A percentile compares a stretch with the other conserved stretches of the same genome.
Evolutionary conservation across 371 early-diverging fungal genomes (phyloP).

Genomic region (Rhizopus microsporus): DNA sequence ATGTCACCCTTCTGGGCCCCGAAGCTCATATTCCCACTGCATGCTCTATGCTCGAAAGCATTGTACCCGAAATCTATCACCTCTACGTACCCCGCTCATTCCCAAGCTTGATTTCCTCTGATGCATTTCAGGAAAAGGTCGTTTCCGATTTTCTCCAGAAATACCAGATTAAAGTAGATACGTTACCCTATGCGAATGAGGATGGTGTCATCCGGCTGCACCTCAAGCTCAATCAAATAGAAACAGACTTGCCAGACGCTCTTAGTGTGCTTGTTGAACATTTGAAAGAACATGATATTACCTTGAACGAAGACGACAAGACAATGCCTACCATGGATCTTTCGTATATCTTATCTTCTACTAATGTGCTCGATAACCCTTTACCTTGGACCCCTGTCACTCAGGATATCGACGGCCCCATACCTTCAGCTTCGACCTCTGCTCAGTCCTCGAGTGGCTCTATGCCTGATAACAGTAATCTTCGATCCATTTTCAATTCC

Average conservation of each 20-base stretch:
- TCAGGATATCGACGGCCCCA: slow-evolving; percentile 15
- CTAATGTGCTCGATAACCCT: not conserved
- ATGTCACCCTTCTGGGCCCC: slow-evolving; percentile 44
- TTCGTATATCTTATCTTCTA: not conserved
- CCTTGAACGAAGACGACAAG: slow-evolving; percentile 6
- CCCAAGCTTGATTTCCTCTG: slow-evolving; percentile 2
- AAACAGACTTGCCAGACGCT: slow-evolving; percentile 6
- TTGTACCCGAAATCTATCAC: slow-evolving; percentile 44
- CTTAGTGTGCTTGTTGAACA: slow-evolving; percentile 11
- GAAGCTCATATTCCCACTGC: slow-evolving; percentile 43
- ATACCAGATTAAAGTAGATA: slow-evolving; percentile 8
- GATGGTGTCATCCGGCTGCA: slow-evolving; percentile 11
- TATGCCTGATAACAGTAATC: slow-evolving; percentile 20
- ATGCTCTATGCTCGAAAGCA: slow-evolving; percentile 33
- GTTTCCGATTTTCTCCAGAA: slow-evolving; percentile 1
- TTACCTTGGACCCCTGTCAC: slow-evolving; percentile 12
- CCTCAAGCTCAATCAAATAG: slow-evolving; percentile 11
- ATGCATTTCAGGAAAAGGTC: slow-evolving; percentile 8
- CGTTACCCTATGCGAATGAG: not conserved
- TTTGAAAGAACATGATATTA: slow-evolving; percentile 16
- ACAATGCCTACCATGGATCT: not conserved
- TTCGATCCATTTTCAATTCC: slow-evolving; percentile 49
- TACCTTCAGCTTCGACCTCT: slow-evolving; percentile 27
- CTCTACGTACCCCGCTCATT: slow-evolving; percentile 28
- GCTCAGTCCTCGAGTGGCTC: slow-evolving; percentile 24